These are phyloP conservation scores for Sphagnum fallax DNA, from an alignment of 228 moss, liverwort and hornwort genomes.

Conservation along the genomic window DNA sequence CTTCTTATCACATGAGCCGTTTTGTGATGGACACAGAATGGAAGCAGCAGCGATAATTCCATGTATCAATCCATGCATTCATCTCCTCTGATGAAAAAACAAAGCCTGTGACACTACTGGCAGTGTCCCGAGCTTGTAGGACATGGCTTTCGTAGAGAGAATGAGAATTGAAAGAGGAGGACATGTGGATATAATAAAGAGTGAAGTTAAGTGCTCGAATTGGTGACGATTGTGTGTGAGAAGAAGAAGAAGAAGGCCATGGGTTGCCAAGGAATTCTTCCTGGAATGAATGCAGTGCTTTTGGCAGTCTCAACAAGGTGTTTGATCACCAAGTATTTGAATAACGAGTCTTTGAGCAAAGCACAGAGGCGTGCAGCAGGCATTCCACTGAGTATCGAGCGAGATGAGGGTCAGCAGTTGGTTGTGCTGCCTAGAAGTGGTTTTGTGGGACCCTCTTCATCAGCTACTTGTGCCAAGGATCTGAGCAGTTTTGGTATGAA, in stretches of 20 bases:
- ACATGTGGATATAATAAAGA: too few relatives aligned
- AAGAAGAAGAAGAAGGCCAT: not conserved
- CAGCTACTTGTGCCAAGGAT: not conserved
- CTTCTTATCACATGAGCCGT: too few relatives aligned
- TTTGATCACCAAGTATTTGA: not conserved
- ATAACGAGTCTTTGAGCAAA: not conserved
- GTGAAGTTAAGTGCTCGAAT: too few relatives aligned
- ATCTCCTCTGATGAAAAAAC: too few relatives aligned
- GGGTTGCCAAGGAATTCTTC: not conserved
- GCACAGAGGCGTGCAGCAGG: not conserved
- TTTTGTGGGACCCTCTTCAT: not conserved
- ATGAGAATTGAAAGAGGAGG: too few relatives aligned
- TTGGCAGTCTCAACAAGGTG: not conserved
- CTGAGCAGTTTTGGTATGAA: not conserved
- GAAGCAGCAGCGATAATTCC: too few relatives aligned
- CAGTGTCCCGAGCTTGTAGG: too few relatives aligned
- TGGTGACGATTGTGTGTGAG: not conserved
- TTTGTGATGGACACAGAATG: too few relatives aligned
- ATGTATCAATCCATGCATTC: too few relatives aligned
- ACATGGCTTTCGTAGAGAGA: too few relatives aligned
- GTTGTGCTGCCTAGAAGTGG: too few relatives aligned
- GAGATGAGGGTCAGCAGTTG: not conserved
- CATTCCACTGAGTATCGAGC: not conserved
- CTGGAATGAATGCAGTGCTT: conserved; percentile 2
- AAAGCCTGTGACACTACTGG: too few relatives aligned